Base-by-base conservation (phyloP, 1,139 yeast species). In the Yamadazyma conglobata region DNA sequence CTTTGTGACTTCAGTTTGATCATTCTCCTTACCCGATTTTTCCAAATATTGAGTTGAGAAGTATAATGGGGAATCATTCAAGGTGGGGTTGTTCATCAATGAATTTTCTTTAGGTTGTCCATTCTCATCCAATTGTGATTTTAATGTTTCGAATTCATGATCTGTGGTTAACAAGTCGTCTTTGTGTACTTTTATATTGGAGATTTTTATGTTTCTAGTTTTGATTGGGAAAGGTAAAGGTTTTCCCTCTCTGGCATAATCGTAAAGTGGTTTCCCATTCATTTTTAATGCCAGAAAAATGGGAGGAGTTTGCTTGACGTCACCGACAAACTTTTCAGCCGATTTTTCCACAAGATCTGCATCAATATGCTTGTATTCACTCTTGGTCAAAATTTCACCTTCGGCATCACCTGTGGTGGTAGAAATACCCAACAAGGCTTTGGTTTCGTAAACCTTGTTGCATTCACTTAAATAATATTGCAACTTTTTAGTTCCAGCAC, bases 401-500 rank as follows among this genome's bases (percentile, higher is more conserved):
- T 89, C 96, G 0, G 81, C 70, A 50, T 93, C 99, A 15, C 95
- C 96, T 0, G 97, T 86, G 0, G 96, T 88, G 1, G 98, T 93
- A 3, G 93, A 76, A 3, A 82, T 78, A 7, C 99, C 99, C 47
- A 93, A 70, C 25, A 91, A 60, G 1, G 95, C 96, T 35, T 77
- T 77, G 10, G 95, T 80, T 40, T 82, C 86, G 55, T 93, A 93
- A 1, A 79, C 76, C 52, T 91, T 83, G 15, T 68, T 76, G 27
- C 89, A 77, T 15, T 86, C 87, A 22, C 81, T 72, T 24, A 82
- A 66, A 47, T 83, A 88, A 37, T 75, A 67, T 35, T 78, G 81
- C 27, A 93, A 64, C 51, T 74, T 67, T 52, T 89, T 91, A 3
- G 99, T 93, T 2, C 98, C 98, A 2, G 65, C 44, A 7, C 96